These are phyloP conservation scores for Colletotrichum salicis DNA, from an alignment of 2,329 filamentous ascomycete species.

Conservation along the genomic window DNA sequence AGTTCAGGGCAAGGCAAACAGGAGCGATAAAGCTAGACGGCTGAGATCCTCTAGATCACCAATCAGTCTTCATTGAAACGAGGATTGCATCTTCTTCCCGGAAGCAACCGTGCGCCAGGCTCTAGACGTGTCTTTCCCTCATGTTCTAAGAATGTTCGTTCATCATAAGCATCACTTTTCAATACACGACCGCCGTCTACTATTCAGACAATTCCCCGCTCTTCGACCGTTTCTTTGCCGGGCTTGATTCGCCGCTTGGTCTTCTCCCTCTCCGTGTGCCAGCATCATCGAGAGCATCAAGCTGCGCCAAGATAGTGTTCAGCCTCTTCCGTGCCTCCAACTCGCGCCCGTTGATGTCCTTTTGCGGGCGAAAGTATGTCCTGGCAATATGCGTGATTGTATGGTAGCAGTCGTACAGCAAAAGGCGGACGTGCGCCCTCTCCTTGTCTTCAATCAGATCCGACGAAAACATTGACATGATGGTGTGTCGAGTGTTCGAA, in stretches of 20 bases:
- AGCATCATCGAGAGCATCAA: slow-evolving; percentile 54
- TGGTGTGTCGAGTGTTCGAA: slow-evolving; percentile 26
- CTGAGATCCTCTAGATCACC: neutral
- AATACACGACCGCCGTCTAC: neutral
- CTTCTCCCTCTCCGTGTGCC: slow-evolving; percentile 44
- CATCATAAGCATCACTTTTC: neutral
- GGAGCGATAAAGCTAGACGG: neutral
- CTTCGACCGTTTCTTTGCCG: slow-evolving; percentile 60
- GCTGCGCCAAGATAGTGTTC: slow-evolving; percentile 55
- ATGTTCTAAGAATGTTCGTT: neutral
- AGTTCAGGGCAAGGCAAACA: slow-evolving; percentile 42
- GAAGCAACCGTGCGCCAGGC: neutral
- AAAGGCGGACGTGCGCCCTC: slow-evolving; percentile 57
- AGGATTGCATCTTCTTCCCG: neutral
- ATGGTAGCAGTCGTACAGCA: slow-evolving; percentile 70
- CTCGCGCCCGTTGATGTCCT: slow-evolving; percentile 60
- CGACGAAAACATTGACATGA: slow-evolving; percentile 14
- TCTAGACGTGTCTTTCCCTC: neutral
- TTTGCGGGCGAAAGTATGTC: slow-evolving; percentile 64
- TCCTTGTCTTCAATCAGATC: slow-evolving; percentile 54
- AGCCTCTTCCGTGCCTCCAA: slow-evolving; percentile 63
- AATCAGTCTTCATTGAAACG: neutral
- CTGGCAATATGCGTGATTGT: slow-evolving; percentile 61
- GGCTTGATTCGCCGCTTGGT: slow-evolving; percentile 54
- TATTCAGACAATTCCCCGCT: slow-evolving; percentile 37